Evolutionary conservation across 768 basidiomycete genomes (phyloP).

Genomic region (Postia placenta): DNA sequence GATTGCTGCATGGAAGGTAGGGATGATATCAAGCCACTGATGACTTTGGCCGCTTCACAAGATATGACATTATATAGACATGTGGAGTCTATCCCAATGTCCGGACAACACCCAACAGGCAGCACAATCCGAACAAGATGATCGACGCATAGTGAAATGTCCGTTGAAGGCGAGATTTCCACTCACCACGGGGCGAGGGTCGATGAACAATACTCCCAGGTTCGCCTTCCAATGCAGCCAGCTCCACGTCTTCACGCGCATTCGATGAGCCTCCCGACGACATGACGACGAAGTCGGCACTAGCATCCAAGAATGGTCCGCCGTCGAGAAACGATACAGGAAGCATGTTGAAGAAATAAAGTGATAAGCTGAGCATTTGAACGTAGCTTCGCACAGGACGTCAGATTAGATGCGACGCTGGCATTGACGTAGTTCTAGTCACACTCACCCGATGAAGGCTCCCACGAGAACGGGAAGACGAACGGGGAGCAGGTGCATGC

Average conservation of each 20-base stretch:
- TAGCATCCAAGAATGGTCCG: constrained; percentile 41
- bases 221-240: neutral
- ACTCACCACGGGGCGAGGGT: neutral
- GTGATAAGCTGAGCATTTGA: constrained; percentile 61
- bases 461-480: constrained; percentile 32
- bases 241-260: neutral
- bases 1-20: neutral
- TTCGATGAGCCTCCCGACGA: neutral
- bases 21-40: neutral
- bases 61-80: neutral
- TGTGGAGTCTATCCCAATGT: neutral
- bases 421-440: neutral
- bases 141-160: neutral
- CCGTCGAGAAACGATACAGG: constrained; percentile 74
- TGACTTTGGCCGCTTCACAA: neutral
- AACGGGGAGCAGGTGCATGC: constrained; percentile 32
- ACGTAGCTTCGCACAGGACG: constrained; percentile 41
- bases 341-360: constrained; percentile 79
- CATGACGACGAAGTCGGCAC: constrained; percentile 14
- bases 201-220: neutral
- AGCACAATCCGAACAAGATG: neutral
- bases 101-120: neutral
- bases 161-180: neutral
- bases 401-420: neutral
- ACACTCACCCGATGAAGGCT: constrained; percentile 53